phyloP scores from a whole-genome alignment of 257 asterid genomes.

The Linaria vulgaris region DNA sequence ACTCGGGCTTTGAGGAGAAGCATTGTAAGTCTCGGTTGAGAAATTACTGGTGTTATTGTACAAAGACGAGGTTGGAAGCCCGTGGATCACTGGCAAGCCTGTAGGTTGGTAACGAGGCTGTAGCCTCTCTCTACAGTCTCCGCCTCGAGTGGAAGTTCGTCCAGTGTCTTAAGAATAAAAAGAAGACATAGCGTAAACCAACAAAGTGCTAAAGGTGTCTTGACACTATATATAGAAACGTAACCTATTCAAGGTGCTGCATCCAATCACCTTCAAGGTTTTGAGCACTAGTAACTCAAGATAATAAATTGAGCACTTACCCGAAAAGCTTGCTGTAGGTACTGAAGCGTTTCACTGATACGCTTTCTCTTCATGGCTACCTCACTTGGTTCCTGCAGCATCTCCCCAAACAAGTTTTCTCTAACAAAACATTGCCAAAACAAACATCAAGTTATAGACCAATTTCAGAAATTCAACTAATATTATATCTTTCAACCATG shows the following conservation, averaged over 20 bases:
- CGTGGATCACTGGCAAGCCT: slow-evolving; percentile 89
- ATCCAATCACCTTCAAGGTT: too few relatives aligned
- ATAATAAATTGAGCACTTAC: slow-evolving; percentile 57
- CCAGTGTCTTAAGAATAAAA: slow-evolving; percentile 58
- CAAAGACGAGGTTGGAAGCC: slow-evolving; percentile 80
- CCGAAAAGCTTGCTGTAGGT: slow-evolving; percentile 91
- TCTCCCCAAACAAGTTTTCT: slow-evolving; percentile 88
- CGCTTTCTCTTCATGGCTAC: slow-evolving; percentile 84
- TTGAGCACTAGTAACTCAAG: too few relatives aligned
- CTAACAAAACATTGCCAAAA: slow-evolving; percentile 41
- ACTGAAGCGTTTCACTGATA: slow-evolving; percentile 78
- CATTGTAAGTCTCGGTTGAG: slow-evolving; percentile 49
- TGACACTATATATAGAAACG: too few relatives aligned
- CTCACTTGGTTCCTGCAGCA: slow-evolving; percentile 97
- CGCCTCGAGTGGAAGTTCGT: slow-evolving; percentile 91
- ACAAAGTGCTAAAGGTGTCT: not conserved
- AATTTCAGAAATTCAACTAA: not conserved
- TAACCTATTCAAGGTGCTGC: too few relatives aligned
- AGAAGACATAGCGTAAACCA: not conserved
- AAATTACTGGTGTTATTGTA: slow-evolving; percentile 48
- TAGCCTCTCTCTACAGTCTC: slow-evolving; percentile 89
- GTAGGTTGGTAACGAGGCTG: slow-evolving; percentile 68
- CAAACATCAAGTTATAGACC: slow-evolving; percentile 23
- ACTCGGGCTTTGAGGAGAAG: slow-evolving; percentile 53
- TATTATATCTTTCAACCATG: not conserved